Conservation (phyloP, 2,329 filamentous ascomycete genomes). For the Cordyceps cateniannulata region DNA sequence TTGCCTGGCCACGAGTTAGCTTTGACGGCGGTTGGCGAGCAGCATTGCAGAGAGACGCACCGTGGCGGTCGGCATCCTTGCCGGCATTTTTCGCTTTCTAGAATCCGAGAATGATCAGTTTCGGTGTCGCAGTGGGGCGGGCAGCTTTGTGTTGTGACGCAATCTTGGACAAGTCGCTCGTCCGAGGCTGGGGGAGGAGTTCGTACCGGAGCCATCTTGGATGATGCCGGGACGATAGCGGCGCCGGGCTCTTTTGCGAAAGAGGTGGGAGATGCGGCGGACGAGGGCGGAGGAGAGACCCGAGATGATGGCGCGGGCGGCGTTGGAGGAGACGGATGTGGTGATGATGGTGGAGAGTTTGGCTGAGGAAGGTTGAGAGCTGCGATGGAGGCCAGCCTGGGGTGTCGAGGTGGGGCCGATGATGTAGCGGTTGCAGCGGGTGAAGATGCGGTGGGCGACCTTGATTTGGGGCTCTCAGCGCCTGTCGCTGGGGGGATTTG, state of each 20-base stretch:
- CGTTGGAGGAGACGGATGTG: conserved; percentile 26
- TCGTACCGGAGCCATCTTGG: conserved; percentile 52
- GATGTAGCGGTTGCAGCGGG: conserved; percentile 25
- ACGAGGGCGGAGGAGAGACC: conserved; percentile 20
- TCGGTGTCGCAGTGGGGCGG: conserved; percentile 14
- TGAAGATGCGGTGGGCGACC: conserved; percentile 11
- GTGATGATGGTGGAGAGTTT: conserved; percentile 35
- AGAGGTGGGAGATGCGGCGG: conserved; percentile 23
- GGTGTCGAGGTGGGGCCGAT: conserved; percentile 18
- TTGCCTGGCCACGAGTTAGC: conserved; percentile 37
- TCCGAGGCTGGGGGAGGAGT: conserved; percentile 19
- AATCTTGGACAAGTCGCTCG: conserved; percentile 13
- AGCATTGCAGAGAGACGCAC: conserved; percentile 25
- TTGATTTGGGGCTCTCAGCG: background rate
- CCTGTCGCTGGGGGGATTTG: background rate
- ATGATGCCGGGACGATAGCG: conserved; percentile 24
- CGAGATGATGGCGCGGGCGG: conserved; percentile 21
- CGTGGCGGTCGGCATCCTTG: conserved; percentile 32
- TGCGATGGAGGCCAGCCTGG: conserved; percentile 17
- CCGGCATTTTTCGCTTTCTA: conserved; percentile 30
- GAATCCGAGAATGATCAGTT: conserved; percentile 17
- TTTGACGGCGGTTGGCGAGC: background rate
- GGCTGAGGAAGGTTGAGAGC: conserved; percentile 31
- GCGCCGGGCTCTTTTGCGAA: conserved; percentile 21
- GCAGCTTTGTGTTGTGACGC: background rate